Conservation (phyloP, 2,329 filamentous ascomycete species). For the Emericellopsis atlantica region DNA sequence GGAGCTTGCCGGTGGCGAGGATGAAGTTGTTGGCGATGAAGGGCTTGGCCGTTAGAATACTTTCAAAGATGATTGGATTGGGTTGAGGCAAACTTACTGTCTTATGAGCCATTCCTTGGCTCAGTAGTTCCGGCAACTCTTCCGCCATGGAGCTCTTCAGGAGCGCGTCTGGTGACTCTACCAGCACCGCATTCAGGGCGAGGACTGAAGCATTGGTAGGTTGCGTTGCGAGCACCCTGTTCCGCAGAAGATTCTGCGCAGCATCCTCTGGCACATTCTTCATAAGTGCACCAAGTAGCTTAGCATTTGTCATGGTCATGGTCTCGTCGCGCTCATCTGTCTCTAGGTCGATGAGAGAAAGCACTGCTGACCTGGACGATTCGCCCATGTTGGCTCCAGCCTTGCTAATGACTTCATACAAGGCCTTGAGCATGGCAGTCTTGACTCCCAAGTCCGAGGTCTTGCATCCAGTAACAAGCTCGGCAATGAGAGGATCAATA, state of each 20-base stretch:
- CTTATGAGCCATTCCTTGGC: conserved; percentile 65
- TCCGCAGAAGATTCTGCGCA: conserved; percentile 46
- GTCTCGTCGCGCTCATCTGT: conserved; percentile 59
- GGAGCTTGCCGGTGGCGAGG: conserved; percentile 80
- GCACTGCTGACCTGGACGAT: conserved; percentile 69
- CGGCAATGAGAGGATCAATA: conserved; percentile 83
- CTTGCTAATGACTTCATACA: conserved; percentile 94
- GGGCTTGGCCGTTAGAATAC: conserved; percentile 33
- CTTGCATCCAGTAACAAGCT: conserved; percentile 91
- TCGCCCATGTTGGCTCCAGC: conserved; percentile 93
- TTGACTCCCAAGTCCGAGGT: conserved; percentile 74
- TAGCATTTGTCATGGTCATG: conserved; percentile 83
- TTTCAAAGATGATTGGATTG: too few relatives aligned
- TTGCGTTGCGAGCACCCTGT: conserved; percentile 65
- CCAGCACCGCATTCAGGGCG: conserved; percentile 76
- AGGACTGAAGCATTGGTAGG: conserved; percentile 71
- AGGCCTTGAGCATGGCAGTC: conserved; percentile 91
- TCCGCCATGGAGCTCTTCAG: conserved; percentile 53
- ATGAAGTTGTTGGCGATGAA: conserved; percentile 82
- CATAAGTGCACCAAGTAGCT: conserved; percentile 77
- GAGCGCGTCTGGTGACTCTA: conserved; percentile 64
- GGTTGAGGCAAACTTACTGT: conserved; percentile 41
- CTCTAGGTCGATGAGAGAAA: conserved; percentile 80
- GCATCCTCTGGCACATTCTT: conserved; percentile 70
- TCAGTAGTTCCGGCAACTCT: conserved; percentile 65